Evolutionary conservation across 2,329 filamentous ascomycete genomes (phyloP).

Genomic region (Talaromyces albobiverticillius): DNA sequence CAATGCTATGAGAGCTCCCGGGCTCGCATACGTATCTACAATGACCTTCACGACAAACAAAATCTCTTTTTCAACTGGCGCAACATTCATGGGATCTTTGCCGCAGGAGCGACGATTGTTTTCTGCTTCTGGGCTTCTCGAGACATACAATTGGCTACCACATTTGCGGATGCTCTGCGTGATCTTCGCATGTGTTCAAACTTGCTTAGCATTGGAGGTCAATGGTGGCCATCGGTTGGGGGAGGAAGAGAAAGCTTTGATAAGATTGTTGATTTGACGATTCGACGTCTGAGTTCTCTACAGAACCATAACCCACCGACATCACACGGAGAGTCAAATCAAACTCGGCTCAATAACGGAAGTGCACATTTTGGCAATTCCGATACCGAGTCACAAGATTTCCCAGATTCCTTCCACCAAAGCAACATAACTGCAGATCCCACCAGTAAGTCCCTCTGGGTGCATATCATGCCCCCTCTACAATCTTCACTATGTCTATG

Average conservation of each 20-base stretch:
- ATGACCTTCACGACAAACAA: conserved; percentile 28
- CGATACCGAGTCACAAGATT: too few species aligned
- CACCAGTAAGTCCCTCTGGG: background rate
- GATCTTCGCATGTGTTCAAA: conserved; percentile 34
- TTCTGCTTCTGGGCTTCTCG: conserved; percentile 38
- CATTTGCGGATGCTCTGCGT: conserved; percentile 22
- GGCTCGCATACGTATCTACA: conserved; percentile 29
- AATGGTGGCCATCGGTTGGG: conserved; percentile 41
- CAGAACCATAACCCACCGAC: conserved; percentile 2
- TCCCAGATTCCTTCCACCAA: too few species aligned
- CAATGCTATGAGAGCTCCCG: conserved; percentile 30
- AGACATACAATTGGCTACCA: conserved; percentile 24
- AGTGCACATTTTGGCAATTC: too few species aligned
- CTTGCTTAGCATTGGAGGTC: conserved; percentile 37
- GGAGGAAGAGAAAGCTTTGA: conserved; percentile 32
- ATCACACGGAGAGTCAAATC: too few species aligned
- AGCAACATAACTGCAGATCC: too few species aligned
- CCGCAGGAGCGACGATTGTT: conserved; percentile 37
- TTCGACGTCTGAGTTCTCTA: conserved; percentile 19
- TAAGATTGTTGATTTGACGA: conserved; percentile 27
- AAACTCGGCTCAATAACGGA: too few species aligned
- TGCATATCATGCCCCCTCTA: too few species aligned
- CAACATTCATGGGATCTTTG: conserved; percentile 39
- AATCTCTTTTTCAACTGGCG: conserved; percentile 34
- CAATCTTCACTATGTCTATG: too few species aligned